Conservation (phyloP, 2,329 filamentous ascomycete species). For the Teratosphaeria viscida region DNA sequence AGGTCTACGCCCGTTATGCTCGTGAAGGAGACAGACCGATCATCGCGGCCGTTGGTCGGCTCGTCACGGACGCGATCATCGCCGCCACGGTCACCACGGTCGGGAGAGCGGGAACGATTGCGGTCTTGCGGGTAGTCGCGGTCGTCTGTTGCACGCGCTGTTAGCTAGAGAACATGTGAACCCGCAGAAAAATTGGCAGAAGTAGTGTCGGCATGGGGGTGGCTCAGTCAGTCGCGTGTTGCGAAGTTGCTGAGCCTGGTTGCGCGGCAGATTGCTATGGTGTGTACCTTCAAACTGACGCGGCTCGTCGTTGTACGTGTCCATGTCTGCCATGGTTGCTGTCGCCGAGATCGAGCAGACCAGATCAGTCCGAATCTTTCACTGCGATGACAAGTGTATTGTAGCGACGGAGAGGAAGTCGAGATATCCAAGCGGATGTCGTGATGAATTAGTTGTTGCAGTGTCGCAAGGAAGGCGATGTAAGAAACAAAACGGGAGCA, state of each 20-base stretch:
- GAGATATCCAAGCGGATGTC: not conserved
- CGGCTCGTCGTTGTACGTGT: constrained; percentile 54
- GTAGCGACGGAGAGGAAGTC: not conserved
- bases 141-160: constrained; percentile 39
- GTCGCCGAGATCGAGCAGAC: not conserved
- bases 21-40: constrained; percentile 33
- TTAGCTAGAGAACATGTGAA: not conserved
- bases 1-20: constrained; percentile 7
- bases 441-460: not conserved
- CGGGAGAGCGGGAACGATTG: constrained; percentile 57
- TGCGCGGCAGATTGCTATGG: constrained; percentile 3
- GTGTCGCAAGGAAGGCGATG: not conserved
- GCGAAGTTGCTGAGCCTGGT: not conserved
- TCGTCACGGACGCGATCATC: constrained; percentile 48
- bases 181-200: not conserved
- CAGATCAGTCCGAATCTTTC: not conserved
- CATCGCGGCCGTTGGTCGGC: constrained; percentile 47
- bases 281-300: constrained; percentile 55
- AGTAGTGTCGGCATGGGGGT: not conserved
- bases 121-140: constrained; percentile 49
- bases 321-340: constrained; percentile 39
- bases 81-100: constrained; percentile 32
- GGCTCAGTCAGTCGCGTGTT: not conserved
- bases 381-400: not conserved
- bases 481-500: not conserved